These are phyloP conservation scores for Ustilago trichophora DNA, from an alignment of 1,284 basidiomycete species.

Conservation along the genomic window DNA sequence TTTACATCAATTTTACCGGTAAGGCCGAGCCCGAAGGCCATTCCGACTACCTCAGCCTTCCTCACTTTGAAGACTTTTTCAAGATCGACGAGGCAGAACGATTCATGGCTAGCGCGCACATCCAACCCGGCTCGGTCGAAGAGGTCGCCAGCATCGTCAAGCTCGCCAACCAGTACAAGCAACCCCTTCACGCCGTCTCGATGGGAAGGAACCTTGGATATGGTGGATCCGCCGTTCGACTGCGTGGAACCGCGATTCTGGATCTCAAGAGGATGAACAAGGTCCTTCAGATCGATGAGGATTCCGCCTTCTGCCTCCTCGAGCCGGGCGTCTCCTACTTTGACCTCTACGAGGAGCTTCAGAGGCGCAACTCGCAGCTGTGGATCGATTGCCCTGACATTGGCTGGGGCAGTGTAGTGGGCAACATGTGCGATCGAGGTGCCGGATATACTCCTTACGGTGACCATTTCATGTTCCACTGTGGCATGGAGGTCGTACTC, in stretches of 20 bases:
- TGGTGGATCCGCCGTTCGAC: slow-evolving; percentile 43
- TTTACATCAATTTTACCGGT: too few species aligned
- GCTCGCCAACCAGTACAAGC: slow-evolving; percentile 39
- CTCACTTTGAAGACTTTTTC: slow-evolving; percentile 14
- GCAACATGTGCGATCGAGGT: slow-evolving; percentile 48
- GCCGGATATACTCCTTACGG: slow-evolving; percentile 38
- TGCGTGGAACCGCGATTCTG: slow-evolving; percentile 44
- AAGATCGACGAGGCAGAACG: slow-evolving; percentile 10
- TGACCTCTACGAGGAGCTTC: slow-evolving; percentile 53
- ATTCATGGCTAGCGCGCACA: slow-evolving; percentile 11
- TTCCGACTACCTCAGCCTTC: slow-evolving; percentile 4
- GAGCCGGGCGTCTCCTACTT: slow-evolving; percentile 55
- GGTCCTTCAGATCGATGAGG: slow-evolving; percentile 49
- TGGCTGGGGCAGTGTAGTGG: slow-evolving; percentile 46
- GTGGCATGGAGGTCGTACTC: slow-evolving; percentile 53
- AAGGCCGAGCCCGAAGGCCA: too few species aligned
- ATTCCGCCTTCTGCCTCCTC: slow-evolving; percentile 39
- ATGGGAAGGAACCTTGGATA: slow-evolving; percentile 56
- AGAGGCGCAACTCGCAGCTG: slow-evolving; percentile 34
- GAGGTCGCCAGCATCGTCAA: slow-evolving; percentile 43
- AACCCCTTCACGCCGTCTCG: slow-evolving; percentile 3
- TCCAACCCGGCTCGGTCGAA: slow-evolving; percentile 15
- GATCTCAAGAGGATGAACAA: slow-evolving; percentile 52
- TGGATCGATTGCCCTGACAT: slow-evolving; percentile 49
- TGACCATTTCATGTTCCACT: slow-evolving; percentile 45